Evolutionary conservation across 2,329 filamentous ascomycete species (phyloP), one percentile per base, ranked within the genome.

Genomic region (Trichophaea hybrida): DNA sequence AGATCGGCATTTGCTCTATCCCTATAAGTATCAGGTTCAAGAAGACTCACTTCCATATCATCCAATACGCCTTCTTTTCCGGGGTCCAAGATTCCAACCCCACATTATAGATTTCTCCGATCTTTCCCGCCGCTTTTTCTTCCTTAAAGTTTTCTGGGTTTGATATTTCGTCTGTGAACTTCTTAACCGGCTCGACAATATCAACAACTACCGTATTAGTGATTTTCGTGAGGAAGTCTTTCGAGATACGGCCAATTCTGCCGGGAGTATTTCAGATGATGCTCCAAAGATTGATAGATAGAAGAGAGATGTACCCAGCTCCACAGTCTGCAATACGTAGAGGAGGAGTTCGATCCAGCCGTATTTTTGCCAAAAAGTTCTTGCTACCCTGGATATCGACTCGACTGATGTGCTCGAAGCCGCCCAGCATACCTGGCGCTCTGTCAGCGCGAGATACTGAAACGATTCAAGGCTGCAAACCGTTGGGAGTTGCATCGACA

Each of bases 231-330:
- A 96, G 75, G 3, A 96, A 77, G 0, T 85, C 86, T 59, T 84
- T 78, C 0, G 88, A 94, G 61, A 96, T 80, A 46, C 91, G 78
- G 0, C 90, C 91, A 59, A 95, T 94, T 0, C 90, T 82, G 64
- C 5, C 33, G 54, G 24, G n/a, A 49, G 2, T 15, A 24, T 50
- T 17, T 32, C 35, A 56, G 31, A 50, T 50, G 32, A 37, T 49
- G 31, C 31, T 53, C 50, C 15, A 13, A 35, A 31, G 13, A 4
- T 38, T 6, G n/a, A 34, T n/a, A 49, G 24, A 12, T 7, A 6
- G n/a, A 50, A 33, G 4, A 33, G 34, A 24, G 15, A 7, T 57
- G 68, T 60, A 72, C 71, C 72, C 72, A 55, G 72, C 72, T 57
- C 72, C 72, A 63, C 72, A 73, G 64, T 74, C 72, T 1, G 70